Evolutionary conservation across 2,329 filamentous ascomycete species (phyloP), one percentile per base, ranked within the genome.

Genomic region (Arthrinium puccinioides): DNA sequence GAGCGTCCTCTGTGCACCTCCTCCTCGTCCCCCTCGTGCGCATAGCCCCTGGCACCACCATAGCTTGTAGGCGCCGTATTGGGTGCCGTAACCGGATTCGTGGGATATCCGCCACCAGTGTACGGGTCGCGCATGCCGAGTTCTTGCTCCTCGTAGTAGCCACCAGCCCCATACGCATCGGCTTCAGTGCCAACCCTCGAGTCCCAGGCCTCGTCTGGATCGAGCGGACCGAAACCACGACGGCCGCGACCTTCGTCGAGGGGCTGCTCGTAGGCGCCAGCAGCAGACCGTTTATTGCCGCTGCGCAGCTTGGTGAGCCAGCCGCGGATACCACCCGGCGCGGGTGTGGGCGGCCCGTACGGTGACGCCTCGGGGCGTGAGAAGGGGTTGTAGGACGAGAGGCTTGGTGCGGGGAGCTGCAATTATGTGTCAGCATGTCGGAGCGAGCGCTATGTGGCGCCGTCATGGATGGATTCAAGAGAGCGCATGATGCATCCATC

Each of bases 131-230:
- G 63, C 8, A 56, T 58, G 36, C 81, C 82, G 5, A 87, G 64
- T 59, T 88, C 84, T 53, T 84, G 78, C 62, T 87, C 84, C 56
- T 90, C 86, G 53, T 86, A 82, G 59, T 86, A 86, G 33, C 72
- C 72, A 16, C 67, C 67, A 2, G 66, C 63, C 2, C 74, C 75
- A 55, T 81, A 79, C 10, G 61, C 64, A 53, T 83, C 79, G 14
- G 81, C 76, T 58, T 89, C 85, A 49, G 79, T 71, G 40, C 84
- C 84, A 5, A 94, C 85, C 42, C 84, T 70, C 45, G 84, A 64
- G 62, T 92, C 86, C 87, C 87, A 94, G 2, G 86, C 85, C 53
- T 89, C 85, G 55, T 94, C 87, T 2, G 84, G 84, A 52, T 92
- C 87, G 31, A 87, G 71, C 4, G 79, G 69, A 2, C 80, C 78